A percentile compares a stretch with the other conserved stretches of the same genome.
Evolutionary conservation across 1,284 basidiomycete genomes (phyloP).

Genomic region (Ceratobasidium sp.): DNA sequence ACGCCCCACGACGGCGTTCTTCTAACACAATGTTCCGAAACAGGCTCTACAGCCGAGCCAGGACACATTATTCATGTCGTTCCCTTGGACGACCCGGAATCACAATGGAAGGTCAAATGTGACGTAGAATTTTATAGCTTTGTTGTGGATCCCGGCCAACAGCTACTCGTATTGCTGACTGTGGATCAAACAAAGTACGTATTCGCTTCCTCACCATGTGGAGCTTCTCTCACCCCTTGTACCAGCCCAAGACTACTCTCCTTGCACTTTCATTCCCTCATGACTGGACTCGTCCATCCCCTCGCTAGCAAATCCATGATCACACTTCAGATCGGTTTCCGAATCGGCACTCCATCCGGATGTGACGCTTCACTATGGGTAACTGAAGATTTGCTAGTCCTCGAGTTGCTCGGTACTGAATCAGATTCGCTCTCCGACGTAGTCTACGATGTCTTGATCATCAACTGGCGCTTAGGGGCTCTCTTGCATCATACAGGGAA

Average conservation of each 20-base stretch:
- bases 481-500: neutral
- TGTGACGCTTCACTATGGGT: neutral
- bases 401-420: neutral
- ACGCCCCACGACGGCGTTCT: too few relatives aligned
- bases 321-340: neutral
- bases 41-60: too few relatives aligned
- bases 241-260: neutral
- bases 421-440: neutral
- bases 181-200: neutral
- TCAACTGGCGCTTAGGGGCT: constrained; percentile 4
- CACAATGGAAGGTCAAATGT: constrained; percentile 1
- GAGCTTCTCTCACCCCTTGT: neutral
- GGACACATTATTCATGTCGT: too few relatives aligned
- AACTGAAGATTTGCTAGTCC: neutral
- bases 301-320: neutral
- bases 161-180: neutral
- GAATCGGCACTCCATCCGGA: neutral
- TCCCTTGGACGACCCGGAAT: neutral
- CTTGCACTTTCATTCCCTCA: neutral
- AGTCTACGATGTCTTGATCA: neutral
- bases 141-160: constrained; percentile 4
- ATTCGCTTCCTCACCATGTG: too few relatives aligned
- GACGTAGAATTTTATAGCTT: neutral
- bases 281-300: constrained; percentile 18
- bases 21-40: too few relatives aligned